Base-by-base conservation (phyloP, 345 rosid genomes). In the Garcia nutans region DNA sequence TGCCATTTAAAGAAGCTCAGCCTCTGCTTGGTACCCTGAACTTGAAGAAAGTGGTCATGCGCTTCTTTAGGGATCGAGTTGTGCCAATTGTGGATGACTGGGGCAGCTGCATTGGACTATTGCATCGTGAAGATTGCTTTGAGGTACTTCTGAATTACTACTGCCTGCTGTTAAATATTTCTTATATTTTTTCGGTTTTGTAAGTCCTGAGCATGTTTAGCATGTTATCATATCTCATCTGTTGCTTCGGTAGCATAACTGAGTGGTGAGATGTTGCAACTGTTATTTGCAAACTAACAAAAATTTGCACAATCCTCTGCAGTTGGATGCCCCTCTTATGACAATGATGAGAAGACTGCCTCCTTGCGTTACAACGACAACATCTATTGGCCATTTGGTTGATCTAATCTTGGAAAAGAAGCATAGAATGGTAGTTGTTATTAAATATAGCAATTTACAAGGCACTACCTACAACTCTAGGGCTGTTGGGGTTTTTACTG, bases 341-440 rank as follows among this genome's bases (percentile, higher is more conserved):
- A 78, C 86, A 59, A 83, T 91, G 96, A 91, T 89, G 93, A 88
- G 91, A 85, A 89, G 89, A 73, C 91, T 89, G 0, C 89, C 91
- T 57, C 90, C 89, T 55, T 84, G 83, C 33, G 91, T 91, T 79
- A 80, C 87, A n/a, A 82, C 88, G 75, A 76, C 83, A 20, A 83
- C 92, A 63, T 84, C 91, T 11, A 80, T 86, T 0, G 88, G 86
- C 28, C 88, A 82, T 68, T 89, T 88, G 68, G 77, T 89, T 64
- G 86, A 92, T 84, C 83, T 91, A 49, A 76, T 92, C 47, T 73
- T 87, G 74, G 87, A 85, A 68, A 89, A 89, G 86, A 87, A 83
- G 80, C 82, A 85, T 74, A 80, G 84, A 77, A 90, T 90, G 96
- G 89, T 89, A 26, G 77, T 90, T 47, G 90, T 92, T 19, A 84